A percentile compares a stretch with the other conserved stretches of the same genome.
These are phyloP conservation scores for Heliamphora exappendiculata DNA, from an alignment of 148 eudicot species.

Conservation along the genomic window DNA sequence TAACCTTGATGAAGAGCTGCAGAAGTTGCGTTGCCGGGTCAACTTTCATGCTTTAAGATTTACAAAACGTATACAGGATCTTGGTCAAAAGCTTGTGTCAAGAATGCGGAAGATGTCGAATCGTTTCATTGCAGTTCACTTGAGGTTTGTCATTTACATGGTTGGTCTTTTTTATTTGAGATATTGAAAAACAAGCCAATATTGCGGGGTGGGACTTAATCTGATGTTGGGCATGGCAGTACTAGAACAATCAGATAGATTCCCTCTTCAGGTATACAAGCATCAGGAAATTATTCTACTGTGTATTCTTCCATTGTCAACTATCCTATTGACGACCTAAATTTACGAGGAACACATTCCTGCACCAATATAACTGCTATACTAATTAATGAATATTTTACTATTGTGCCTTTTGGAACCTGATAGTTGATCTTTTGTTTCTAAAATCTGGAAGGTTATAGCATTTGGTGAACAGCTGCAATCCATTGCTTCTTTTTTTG, in stretches of 20 bases:
- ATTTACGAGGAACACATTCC: neutral
- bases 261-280: no score
- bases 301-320: no score
- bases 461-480: neutral
- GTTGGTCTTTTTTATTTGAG: slow-evolving; percentile 14
- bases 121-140: slow-evolving; percentile 83
- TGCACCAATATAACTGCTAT: neutral
- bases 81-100: slow-evolving; percentile 62
- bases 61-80: slow-evolving; percentile 67
- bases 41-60: slow-evolving; percentile 85
- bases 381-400: neutral
- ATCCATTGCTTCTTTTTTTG: no score
- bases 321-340: no score
- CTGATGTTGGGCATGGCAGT: no score
- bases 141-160: no score
- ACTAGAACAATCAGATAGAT: no score
- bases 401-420: neutral
- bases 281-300: no score
- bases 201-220: neutral
- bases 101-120: slow-evolving; percentile 68
- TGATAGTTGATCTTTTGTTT: neutral
- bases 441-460: neutral
- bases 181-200: neutral
- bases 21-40: slow-evolving; percentile 91
- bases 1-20: slow-evolving; percentile 78